Percentiles rank a stretch among this genome's conserved stretches.
Conservation (phyloP, 345 rosid genomes). For the Ceriops zippeliana region DNA sequence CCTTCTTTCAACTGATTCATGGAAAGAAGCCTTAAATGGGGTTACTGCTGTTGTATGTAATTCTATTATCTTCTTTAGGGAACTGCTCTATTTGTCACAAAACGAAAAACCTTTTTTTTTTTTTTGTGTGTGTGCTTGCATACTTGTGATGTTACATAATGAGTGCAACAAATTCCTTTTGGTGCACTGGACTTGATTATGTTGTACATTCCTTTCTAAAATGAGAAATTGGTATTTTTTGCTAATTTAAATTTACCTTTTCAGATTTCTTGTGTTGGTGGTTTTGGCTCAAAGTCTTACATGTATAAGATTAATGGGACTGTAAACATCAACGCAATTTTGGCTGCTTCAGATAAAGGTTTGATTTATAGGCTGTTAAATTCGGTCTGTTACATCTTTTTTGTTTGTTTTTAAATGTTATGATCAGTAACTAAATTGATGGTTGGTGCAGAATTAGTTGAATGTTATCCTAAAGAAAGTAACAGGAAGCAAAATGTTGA, state of each 20-base stretch:
- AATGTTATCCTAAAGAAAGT: neutral
- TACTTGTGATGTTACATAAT: neutral
- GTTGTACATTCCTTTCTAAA: conserved; percentile 5
- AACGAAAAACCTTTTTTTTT: neutral
- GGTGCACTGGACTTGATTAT: neutral
- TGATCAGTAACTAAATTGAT: neutral
- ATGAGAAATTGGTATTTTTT: conserved; percentile 6
- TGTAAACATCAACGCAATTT: conserved; percentile 87
- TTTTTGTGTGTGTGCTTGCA: neutral
- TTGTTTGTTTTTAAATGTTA: neutral
- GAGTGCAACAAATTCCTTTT: neutral
- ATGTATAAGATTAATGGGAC: conserved; percentile 98
- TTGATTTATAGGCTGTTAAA: neutral
- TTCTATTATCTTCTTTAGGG: conserved; percentile 2
- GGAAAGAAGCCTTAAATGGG: conserved; percentile 78
- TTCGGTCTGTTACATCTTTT: neutral
- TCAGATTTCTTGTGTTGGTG: conserved; percentile 93
- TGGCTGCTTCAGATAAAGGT: conserved; percentile 93
- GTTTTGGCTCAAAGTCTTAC: conserved; percentile 87
- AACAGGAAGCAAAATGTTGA: neutral
- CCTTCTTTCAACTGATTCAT: conserved; percentile 74
- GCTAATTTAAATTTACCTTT: conserved; percentile 24
- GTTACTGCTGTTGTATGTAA: conserved; percentile 80
- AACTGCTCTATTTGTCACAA: neutral
- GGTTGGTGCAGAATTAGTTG: neutral